These are phyloP conservation scores for Wickerhamomyces chaumierensis DNA, from an alignment of 805 yeast genomes.

Conservation along the genomic window DNA sequence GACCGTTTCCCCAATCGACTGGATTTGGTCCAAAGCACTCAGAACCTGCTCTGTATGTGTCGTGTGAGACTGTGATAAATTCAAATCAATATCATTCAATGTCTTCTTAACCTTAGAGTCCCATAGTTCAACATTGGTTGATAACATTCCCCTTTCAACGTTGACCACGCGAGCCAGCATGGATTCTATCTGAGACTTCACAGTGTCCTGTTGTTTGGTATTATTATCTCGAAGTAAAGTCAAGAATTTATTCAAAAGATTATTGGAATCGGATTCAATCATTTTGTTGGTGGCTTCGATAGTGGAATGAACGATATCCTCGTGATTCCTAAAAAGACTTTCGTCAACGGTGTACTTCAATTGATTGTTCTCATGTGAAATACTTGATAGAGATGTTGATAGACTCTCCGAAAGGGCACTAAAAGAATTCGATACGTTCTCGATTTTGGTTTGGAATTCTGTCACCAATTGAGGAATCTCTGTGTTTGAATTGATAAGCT, in stretches of 20 bases:
- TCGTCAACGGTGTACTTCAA: slow-evolving; percentile 12
- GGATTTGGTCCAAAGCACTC: not conserved
- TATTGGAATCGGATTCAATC: slow-evolving; percentile 13
- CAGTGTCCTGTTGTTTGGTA: slow-evolving; percentile 8
- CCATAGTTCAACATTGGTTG: not conserved
- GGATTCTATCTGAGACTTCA: not conserved
- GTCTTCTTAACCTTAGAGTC: not conserved
- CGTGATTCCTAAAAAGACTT: slow-evolving; percentile 15
- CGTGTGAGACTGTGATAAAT: not conserved
- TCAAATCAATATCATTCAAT: not conserved
- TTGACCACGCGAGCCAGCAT: not conserved
- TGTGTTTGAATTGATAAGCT: slow-evolving; percentile 13
- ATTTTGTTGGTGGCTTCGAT: slow-evolving; percentile 7
- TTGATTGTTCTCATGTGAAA: slow-evolving; percentile 17
- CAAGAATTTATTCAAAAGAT: slow-evolving; percentile 10
- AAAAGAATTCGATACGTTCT: slow-evolving; percentile 2
- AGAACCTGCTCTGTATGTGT: not conserved
- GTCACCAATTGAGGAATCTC: slow-evolving; percentile 14
- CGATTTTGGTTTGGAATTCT: slow-evolving; percentile 9
- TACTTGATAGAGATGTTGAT: slow-evolving; percentile 7
- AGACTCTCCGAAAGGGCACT: slow-evolving; percentile 3
- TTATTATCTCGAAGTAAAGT: slow-evolving; percentile 12
- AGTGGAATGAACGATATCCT: slow-evolving; percentile 8
- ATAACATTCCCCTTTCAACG: not conserved
- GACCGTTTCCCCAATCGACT: not conserved